These are phyloP conservation scores for Pleurotus platypus DNA, from an alignment of 768 basidiomycete genomes.

Conservation along the genomic window DNA sequence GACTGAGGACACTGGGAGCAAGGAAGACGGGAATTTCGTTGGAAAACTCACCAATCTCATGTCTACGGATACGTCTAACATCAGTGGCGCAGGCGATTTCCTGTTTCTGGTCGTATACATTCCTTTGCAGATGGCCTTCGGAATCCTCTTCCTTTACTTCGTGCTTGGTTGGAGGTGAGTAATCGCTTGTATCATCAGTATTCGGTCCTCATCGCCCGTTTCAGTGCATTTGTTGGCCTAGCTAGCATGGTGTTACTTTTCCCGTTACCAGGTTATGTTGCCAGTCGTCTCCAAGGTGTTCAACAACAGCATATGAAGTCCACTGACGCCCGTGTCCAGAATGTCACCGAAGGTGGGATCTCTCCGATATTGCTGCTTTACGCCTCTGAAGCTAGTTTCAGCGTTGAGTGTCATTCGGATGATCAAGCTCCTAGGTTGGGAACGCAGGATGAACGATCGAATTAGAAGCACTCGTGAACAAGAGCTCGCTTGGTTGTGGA, in stretches of 20 bases:
- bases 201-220: conserved; percentile 1
- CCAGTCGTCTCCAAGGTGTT: conserved; percentile 40
- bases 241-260: conserved; percentile 46
- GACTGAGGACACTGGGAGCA: conserved; percentile 13
- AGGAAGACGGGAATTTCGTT: conserved; percentile 44
- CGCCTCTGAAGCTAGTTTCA: conserved; percentile 24
- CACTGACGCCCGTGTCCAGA: conserved; percentile 56
- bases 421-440: conserved; percentile 72
- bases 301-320: conserved; percentile 48
- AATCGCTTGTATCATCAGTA: background rate
- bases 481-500: conserved; percentile 55
- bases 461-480: conserved; percentile 56
- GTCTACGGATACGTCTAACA: conserved; percentile 52
- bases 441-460: conserved; percentile 49
- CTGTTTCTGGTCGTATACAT: conserved; percentile 29
- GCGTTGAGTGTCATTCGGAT: conserved; percentile 58
- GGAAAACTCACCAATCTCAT: conserved; percentile 79
- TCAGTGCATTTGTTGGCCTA: conserved; percentile 57
- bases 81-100: conserved; percentile 32
- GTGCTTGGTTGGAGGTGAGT: conserved; percentile 46
- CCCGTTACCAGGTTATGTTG: conserved; percentile 56
- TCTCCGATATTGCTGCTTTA: conserved; percentile 13
- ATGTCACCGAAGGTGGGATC: conserved; percentile 53
- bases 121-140: conserved; percentile 37
- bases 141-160: conserved; percentile 39